Conservation (phyloP, 2,329 filamentous ascomycete species). For the Colletotrichum australisinense region DNA sequence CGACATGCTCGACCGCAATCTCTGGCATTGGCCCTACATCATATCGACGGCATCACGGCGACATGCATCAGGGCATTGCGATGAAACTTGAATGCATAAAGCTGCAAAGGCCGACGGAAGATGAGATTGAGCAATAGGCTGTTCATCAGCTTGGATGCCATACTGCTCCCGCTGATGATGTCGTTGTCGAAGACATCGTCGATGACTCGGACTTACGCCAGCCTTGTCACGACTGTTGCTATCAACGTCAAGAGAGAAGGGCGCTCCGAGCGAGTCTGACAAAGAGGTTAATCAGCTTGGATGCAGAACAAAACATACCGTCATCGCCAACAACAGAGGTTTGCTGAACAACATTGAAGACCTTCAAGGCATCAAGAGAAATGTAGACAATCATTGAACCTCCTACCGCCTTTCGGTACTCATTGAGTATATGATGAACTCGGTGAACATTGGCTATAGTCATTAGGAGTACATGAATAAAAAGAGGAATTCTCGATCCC, state of each 20-base stretch:
- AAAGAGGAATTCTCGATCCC: background rate
- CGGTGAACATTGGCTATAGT: too few species aligned
- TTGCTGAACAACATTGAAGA: background rate
- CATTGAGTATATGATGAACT: too few species aligned
- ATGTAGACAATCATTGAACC: too few species aligned
- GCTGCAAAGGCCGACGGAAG: too few species aligned
- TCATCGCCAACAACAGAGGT: accelerated
- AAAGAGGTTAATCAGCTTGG: background rate
- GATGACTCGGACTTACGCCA: background rate
- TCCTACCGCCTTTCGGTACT: too few species aligned
- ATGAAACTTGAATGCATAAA: too few species aligned
- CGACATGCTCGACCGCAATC: background rate
- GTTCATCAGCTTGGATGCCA: background rate
- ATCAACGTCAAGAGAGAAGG: background rate
- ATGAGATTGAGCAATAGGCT: too few species aligned
- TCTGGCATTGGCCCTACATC: background rate
- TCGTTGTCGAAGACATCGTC: background rate
- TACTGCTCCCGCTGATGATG: background rate
- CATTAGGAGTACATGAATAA: too few species aligned
- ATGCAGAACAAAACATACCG: background rate
- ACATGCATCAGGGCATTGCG: too few species aligned
- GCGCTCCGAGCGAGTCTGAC: background rate
- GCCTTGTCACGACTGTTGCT: background rate
- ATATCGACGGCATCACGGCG: background rate
- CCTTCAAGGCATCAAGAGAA: too few species aligned